Base-by-base conservation (phyloP, 2,329 filamentous ascomycete species). In the Tolypocladium endophyticum region DNA sequence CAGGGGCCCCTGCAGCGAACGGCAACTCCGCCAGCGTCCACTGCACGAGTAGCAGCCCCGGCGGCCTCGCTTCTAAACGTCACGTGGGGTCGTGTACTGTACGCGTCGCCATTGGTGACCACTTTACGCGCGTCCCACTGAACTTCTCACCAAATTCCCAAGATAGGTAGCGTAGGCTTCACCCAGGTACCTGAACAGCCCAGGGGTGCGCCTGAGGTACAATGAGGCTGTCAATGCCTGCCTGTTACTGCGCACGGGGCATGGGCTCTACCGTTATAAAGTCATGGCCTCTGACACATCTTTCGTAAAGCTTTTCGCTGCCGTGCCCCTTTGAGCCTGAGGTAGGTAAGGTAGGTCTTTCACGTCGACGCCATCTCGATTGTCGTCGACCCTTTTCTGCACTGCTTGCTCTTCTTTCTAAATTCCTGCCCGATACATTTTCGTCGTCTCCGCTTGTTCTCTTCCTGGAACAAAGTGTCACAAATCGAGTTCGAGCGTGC, bases 211-310 rank as follows among this genome's bases (percentile, higher is more conserved):
- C 47, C 28, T 30, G n/a, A n/a, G n/a, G n/a, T n/a, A 33, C 45
- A 16, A 28, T 28, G 18, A 23, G 50, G 20, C 30, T 3, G 18
- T 16, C 16, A 28, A 33, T 52, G 50, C 50, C 50, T 53, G 5
- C 8, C 14, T 16, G 7, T 16, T 36, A 12, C 20, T 14, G 30
- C 50, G 50, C 50, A 54, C 50, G 20, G 50, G 50, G 30, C 50
- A 54, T 54, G 30, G 50, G 30, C 30, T 36, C 30, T 23, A 16
- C 50, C 50, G 58, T 36, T 69, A 66, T 66, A 66, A 64, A 68
- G 56, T 54, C 43, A 52, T 53, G 59, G 63, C 61, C 38, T 60
- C 62, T 58, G 57, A 62, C 62, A 60, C 60, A 43, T 64, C 53
- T 60, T 38, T 28, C 41, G 62, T 58, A 62, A 59, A 56, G 59